A percentile compares a stretch with the other conserved stretches of the same genome.
These are phyloP conservation scores for Corymbia calophylla DNA, from an alignment of 441 rosid species.

Conservation along the genomic window DNA sequence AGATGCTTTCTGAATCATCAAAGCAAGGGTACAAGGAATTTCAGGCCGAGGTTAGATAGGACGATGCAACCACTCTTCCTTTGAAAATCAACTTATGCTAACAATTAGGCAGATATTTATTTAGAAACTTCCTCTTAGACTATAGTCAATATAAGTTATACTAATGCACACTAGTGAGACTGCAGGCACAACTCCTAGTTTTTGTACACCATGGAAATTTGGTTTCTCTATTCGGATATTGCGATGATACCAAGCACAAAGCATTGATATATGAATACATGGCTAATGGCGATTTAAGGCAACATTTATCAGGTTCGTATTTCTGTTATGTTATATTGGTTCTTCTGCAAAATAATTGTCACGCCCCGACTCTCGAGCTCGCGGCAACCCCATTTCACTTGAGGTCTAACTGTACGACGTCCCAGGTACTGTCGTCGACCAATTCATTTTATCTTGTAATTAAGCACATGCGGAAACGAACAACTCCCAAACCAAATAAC, in stretches of 20 bases:
- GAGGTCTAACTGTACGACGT: too few relatives aligned
- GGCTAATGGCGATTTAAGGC: background rate
- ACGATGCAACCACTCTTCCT: background rate
- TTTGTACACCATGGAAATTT: background rate
- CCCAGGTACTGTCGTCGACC: too few relatives aligned
- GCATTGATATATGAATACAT: background rate
- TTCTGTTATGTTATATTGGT: rapidly evolving
- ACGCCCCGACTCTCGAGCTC: too few relatives aligned
- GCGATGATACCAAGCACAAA: background rate
- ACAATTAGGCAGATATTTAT: background rate
- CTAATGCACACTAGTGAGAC: background rate
- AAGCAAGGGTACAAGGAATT: background rate
- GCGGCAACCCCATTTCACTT: too few relatives aligned
- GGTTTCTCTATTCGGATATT: background rate
- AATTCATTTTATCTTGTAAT: too few relatives aligned
- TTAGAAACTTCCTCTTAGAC: background rate
- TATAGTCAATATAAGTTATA: too few relatives aligned
- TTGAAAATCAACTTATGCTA: background rate
- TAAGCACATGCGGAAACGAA: too few relatives aligned
- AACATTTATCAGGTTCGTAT: too few relatives aligned
- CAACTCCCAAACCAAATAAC: too few relatives aligned
- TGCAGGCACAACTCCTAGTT: background rate
- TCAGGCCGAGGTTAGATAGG: background rate
- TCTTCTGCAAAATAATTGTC: background rate
- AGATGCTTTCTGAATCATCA: background rate